phyloP scores from a whole-genome alignment of 1,284 basidiomycete genomes.

The Anthracocystis panici-leucophaei region DNA sequence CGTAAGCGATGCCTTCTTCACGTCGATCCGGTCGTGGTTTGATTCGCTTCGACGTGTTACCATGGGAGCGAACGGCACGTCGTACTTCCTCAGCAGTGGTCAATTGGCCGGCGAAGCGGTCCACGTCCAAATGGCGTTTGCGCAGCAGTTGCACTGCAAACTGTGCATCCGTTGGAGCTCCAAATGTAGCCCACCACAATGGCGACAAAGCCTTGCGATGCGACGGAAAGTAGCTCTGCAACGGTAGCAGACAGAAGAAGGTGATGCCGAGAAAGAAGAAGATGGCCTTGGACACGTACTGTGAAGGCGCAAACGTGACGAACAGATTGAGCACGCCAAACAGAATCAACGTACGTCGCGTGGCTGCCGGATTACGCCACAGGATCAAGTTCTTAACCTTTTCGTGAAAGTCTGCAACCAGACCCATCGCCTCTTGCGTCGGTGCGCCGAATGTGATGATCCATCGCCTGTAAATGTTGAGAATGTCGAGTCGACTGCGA shows the following conservation, averaged over 20 bases:
- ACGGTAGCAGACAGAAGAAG: slow-evolving; percentile 63
- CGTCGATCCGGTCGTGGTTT: slow-evolving; percentile 39
- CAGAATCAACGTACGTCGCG: slow-evolving; percentile 56
- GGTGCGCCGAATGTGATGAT: slow-evolving; percentile 57
- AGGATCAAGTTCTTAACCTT: slow-evolving; percentile 68
- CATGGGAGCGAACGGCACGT: slow-evolving; percentile 25
- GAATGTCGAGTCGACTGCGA: slow-evolving; percentile 64
- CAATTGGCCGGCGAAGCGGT: slow-evolving; percentile 29
- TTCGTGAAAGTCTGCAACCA: slow-evolving; percentile 68
- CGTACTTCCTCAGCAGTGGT: slow-evolving; percentile 38
- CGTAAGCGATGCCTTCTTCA: slow-evolving; percentile 45
- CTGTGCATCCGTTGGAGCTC: slow-evolving; percentile 67
- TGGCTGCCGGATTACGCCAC: slow-evolving; percentile 66
- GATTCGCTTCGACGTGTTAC: slow-evolving; percentile 13
- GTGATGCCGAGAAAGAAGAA: slow-evolving; percentile 63
- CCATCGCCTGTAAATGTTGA: slow-evolving; percentile 67
- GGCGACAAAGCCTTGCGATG: slow-evolving; percentile 66
- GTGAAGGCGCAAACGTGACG: slow-evolving; percentile 58
- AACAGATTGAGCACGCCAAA: slow-evolving; percentile 54
- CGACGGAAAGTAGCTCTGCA: slow-evolving; percentile 68
- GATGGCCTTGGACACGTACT: slow-evolving; percentile 56
- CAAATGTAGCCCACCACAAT: slow-evolving; percentile 68
- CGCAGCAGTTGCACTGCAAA: slow-evolving; percentile 67
- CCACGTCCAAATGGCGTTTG: slow-evolving; percentile 55
- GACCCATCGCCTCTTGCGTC: slow-evolving; percentile 58